Evolutionary conservation across 352 stramenopile genomes (phyloP), one percentile per base, ranked within the genome.

Genomic region (Phytophthora hibernalis): DNA sequence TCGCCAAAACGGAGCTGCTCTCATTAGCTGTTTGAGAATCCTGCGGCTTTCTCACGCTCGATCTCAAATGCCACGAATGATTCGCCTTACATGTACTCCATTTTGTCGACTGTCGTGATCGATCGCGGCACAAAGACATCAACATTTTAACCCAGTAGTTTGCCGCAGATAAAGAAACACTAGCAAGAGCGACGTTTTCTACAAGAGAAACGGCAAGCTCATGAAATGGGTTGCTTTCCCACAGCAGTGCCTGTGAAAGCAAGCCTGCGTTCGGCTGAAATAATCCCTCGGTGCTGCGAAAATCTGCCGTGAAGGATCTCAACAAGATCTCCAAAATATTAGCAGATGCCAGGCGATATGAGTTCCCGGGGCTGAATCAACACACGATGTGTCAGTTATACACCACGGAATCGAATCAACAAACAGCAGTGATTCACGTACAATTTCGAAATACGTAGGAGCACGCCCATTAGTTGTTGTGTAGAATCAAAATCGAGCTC

Each of bases 61-160:
- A 59, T 22, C n/a, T 30, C 13, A 33, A 38, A 18, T 16, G 44
- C 38, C 44, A 54, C 43, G n/a, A 68, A 35, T 20, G 31, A 28
- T 56, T 24, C 13, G 7, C 5, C 26, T 63, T 54, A 18, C n/a
- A n/a, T n/a, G n/a, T n/a, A n/a, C 26, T 61, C 15, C 11, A 47
- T 45, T 44, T 58, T 44, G 9, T 60, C 30, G 37, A 48, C 10
- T 72, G 15, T 16, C 21, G 38, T 35, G 44, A 54, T 20, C 65
- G 59, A 24, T 65, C 65, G 18, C 31, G 51, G 28, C 38, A 65
- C 10, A 65, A 35, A 42, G n/a, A 61, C 22, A 77, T 15, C 31
- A 71, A 33, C 50, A 71, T 58, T 43, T 74, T 77, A 44, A 74
- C 43, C 65, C 49, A 74, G 24, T 71, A 77, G 30, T 63, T 59